phyloP scores from a whole-genome alignment of 176 grass and related monocot genomes.

The Eragrostis nindensis region DNA sequence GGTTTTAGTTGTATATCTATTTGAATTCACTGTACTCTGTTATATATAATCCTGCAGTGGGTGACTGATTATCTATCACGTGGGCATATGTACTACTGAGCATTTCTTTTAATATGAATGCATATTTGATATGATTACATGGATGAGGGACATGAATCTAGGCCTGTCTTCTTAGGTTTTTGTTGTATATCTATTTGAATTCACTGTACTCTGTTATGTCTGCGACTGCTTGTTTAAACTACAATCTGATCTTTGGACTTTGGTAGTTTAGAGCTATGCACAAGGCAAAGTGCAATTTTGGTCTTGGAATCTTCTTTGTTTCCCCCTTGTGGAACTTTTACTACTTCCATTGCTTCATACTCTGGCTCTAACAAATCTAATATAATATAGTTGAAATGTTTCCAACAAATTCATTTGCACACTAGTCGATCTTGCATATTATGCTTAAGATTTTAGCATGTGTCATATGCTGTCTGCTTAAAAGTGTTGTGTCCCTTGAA shows the following conservation, averaged over 20 bases:
- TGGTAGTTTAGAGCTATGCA: not conserved
- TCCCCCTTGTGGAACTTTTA: not conserved
- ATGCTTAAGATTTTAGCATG: not conserved
- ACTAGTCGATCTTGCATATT: not conserved
- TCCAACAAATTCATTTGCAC: not conserved
- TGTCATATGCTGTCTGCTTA: too few species aligned
- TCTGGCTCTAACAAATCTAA: not conserved
- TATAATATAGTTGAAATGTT: too few species aligned
- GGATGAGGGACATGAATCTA: not conserved
- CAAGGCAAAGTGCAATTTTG: not conserved
- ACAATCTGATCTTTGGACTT: not conserved
- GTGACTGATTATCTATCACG: slow-evolving; percentile 8
- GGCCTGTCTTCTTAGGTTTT: not conserved
- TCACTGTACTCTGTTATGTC: not conserved
- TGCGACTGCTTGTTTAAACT: not conserved
- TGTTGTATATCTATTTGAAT: not conserved
- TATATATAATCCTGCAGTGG: too few species aligned
- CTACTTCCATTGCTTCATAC: not conserved
- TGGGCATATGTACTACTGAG: not conserved
- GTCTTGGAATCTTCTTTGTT: not conserved
- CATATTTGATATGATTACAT: not conserved
- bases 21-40: too few species aligned
- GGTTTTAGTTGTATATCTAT: not conserved
- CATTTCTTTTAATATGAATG: not conserved
- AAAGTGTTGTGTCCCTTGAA: not conserved